Conservation (phyloP, 2,329 filamentous ascomycete genomes). For the Coniochaeta sp. region DNA sequence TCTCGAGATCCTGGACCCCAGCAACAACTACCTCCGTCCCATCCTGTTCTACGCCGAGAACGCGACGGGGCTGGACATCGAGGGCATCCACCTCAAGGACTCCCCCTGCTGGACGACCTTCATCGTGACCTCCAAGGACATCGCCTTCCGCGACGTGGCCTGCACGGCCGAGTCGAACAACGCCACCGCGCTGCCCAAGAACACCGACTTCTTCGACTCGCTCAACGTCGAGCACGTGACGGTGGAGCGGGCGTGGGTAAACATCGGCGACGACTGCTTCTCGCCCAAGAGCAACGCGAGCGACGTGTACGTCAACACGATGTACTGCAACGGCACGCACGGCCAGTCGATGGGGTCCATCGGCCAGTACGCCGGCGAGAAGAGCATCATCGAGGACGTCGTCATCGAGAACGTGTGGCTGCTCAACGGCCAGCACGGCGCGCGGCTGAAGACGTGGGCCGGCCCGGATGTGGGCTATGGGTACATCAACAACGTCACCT, state of each 20-base stretch:
- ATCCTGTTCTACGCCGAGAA: constrained; percentile 57
- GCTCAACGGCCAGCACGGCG: constrained; percentile 43
- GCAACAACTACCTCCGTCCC: constrained; percentile 50
- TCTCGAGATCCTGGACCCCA: constrained; percentile 39
- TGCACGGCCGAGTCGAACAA: constrained; percentile 46
- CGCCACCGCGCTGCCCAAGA: constrained; percentile 41
- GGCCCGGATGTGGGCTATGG: constrained; percentile 50
- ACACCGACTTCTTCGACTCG: constrained; percentile 58
- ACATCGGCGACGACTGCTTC: constrained; percentile 55
- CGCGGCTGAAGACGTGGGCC: constrained; percentile 56
- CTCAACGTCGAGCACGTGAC: constrained; percentile 47
- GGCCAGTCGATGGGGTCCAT: constrained; percentile 52
- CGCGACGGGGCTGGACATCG: constrained; percentile 48
- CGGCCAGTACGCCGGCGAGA: constrained; percentile 48
- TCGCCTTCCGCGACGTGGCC: constrained; percentile 45
- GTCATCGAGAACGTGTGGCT: constrained; percentile 54
- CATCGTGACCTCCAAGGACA: constrained; percentile 47
- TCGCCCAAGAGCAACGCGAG: constrained; percentile 53
- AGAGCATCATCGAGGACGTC: constrained; percentile 48
- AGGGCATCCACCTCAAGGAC: constrained; percentile 52
- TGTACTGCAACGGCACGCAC: constrained; percentile 54
- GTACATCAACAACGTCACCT: constrained; percentile 55
- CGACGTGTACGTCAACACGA: constrained; percentile 50
- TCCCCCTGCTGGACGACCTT: constrained; percentile 61
- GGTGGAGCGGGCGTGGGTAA: constrained; percentile 42